Percentiles rank a stretch among this genome's conserved stretches.
phyloP scores from a whole-genome alignment of 163 green algal species.

The Trebouxiophyceae sp. region DNA sequence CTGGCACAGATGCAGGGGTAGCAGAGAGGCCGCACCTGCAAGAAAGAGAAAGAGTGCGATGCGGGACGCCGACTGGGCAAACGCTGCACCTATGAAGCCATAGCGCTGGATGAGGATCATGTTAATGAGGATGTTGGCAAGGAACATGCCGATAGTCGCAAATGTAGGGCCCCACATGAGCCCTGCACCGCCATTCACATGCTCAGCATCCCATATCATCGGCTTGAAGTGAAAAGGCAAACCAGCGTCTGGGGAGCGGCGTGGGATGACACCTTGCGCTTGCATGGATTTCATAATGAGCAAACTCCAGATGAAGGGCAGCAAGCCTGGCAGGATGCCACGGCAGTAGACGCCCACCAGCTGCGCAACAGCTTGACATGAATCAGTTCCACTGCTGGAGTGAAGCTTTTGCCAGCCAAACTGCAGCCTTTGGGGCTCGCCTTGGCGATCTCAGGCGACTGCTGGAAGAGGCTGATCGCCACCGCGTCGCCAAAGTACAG shows the following conservation, averaged over 20 bases:
- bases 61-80: constrained; percentile 15
- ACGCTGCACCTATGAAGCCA: constrained; percentile 27
- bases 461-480: constrained; percentile 22
- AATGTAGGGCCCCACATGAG: not conserved
- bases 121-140: constrained; percentile 32
- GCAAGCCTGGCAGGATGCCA: constrained; percentile 36
- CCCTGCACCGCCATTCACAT: too few species aligned
- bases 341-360: not conserved
- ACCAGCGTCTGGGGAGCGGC: too few species aligned
- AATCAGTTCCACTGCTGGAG: not conserved
- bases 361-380: too few species aligned
- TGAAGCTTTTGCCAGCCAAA: too few species aligned
- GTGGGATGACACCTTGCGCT: too few species aligned
- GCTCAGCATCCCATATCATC: too few species aligned
- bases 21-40: too few species aligned
- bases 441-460: constrained; percentile 20
- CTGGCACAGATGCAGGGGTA: too few species aligned
- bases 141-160: constrained; percentile 20
- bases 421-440: too few species aligned
- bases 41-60: constrained; percentile 14
- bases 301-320: constrained; percentile 30
- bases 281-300: constrained; percentile 25
- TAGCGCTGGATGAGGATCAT: constrained; percentile 21
- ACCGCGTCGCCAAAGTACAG: constrained; percentile 17
- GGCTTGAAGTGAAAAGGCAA: too few species aligned